Evolutionary conservation across 306 rosid genomes (phyloP).

Genomic region (Canavalia gladiata): DNA sequence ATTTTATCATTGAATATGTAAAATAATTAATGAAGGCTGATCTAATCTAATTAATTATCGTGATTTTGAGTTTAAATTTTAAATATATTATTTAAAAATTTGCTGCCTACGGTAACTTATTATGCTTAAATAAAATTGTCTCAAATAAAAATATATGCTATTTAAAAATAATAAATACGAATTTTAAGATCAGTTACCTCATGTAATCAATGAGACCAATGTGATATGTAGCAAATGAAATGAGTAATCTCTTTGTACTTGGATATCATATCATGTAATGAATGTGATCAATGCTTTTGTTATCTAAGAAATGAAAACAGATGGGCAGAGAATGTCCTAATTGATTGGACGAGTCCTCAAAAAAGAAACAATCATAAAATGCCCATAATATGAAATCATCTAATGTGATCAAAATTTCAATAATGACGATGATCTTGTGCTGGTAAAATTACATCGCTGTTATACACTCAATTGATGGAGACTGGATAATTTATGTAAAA

Average conservation of each 20-base stretch:
- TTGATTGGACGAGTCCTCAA: neutral
- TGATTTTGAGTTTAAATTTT: too few relatives aligned
- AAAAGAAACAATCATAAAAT: neutral
- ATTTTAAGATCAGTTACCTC: too few relatives aligned
- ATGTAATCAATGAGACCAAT: neutral
- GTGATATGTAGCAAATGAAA: neutral
- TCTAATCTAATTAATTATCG: too few relatives aligned
- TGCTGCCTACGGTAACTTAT: too few relatives aligned
- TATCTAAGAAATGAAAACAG: slow-evolving; percentile 25
- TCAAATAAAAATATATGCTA: too few relatives aligned
- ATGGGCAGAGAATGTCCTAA: neutral
- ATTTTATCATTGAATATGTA: too few relatives aligned
- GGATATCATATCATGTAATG: neutral
- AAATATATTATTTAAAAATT: too few relatives aligned
- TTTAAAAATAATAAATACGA: too few relatives aligned
- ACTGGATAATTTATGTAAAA: neutral
- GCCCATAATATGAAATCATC: neutral
- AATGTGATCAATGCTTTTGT: neutral
- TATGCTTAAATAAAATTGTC: too few relatives aligned
- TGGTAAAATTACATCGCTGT: neutral
- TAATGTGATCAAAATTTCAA: neutral
- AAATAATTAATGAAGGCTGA: too few relatives aligned
- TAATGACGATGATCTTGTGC: neutral
- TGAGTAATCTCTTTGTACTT: neutral
- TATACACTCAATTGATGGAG: neutral